phyloP scores from a whole-genome alignment of 2,329 filamentous ascomycete species.

The Fusarium brevicatenulatum region DNA sequence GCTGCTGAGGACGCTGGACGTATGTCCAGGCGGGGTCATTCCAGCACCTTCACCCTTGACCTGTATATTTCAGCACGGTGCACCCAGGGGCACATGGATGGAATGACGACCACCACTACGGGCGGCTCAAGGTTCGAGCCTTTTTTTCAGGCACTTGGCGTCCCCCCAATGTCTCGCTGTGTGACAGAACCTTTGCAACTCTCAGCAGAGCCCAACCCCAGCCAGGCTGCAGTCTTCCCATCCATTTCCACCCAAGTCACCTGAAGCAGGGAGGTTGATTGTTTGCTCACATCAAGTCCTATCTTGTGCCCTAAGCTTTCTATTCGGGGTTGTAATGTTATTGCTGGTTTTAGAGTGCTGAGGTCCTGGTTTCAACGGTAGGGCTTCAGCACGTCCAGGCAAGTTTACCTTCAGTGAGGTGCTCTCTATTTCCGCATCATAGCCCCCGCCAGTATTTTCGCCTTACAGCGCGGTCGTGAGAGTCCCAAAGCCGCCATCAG shows the following conservation, averaged over 20 bases:
- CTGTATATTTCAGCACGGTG: conserved; percentile 46
- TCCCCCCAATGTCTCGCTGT: conserved; percentile 25
- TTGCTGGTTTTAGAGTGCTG: neutral
- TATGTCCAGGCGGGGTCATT: conserved; percentile 42
- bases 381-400: conserved; percentile 2
- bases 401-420: neutral
- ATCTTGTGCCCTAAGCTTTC: neutral
- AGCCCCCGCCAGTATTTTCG: neutral
- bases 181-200: conserved; percentile 27
- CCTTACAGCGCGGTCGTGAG: neutral
- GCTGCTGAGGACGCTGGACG: conserved; percentile 27
- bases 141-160: conserved; percentile 35
- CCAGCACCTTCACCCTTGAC: conserved; percentile 43
- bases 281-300: neutral
- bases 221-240: neutral
- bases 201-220: conserved; percentile 9
- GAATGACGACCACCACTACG: conserved; percentile 32
- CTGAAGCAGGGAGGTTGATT: neutral
- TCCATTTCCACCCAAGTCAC: neutral
- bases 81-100: conserved; percentile 27
- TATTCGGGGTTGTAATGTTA: neutral
- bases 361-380: neutral
- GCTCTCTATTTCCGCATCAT: neutral
- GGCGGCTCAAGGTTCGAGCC: conserved; percentile 13
- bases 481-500: neutral